Evolutionary conservation across 768 basidiomycete species (phyloP).

Genomic region (Agrocybe chaxingu): DNA sequence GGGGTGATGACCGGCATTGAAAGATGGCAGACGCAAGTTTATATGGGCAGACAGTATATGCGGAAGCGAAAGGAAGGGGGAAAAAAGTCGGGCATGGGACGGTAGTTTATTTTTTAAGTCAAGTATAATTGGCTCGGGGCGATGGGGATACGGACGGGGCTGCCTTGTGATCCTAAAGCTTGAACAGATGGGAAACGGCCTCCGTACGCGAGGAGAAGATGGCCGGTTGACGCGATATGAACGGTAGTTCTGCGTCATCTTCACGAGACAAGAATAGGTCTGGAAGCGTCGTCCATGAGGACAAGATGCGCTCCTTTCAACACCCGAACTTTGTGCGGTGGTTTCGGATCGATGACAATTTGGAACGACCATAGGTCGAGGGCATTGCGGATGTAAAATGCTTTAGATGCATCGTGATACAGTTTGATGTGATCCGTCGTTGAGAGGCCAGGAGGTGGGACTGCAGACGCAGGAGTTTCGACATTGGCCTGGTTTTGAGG

Average conservation of each 20-base stretch:
- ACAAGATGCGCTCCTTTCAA: constrained; percentile 46
- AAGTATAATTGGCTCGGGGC: too few relatives aligned
- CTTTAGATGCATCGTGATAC: constrained; percentile 50
- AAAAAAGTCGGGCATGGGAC: too few relatives aligned
- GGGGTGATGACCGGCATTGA: too few relatives aligned
- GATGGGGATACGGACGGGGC: too few relatives aligned
- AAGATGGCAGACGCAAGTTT: too few relatives aligned
- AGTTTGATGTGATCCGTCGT: constrained; percentile 52
- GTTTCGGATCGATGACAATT: not conserved
- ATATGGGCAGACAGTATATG: too few relatives aligned
- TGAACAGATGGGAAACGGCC: too few relatives aligned
- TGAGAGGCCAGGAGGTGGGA: constrained; percentile 15
- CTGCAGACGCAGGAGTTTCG: not conserved
- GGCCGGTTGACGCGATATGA: too few relatives aligned
- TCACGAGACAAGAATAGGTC: constrained; percentile 42
- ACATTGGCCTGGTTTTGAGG: not conserved
- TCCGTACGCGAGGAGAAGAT: too few relatives aligned
- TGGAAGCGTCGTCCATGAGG: constrained; percentile 44
- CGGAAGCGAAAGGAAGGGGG: too few relatives aligned
- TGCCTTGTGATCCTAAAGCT: too few relatives aligned
- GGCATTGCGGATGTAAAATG: constrained; percentile 46
- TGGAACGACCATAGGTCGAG: constrained; percentile 49
- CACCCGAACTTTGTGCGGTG: constrained; percentile 35
- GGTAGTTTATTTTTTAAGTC: too few relatives aligned
- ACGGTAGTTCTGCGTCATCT: not conserved